phyloP scores from a whole-genome alignment of 1,284 basidiomycete species.

The Sporisorium sorghi region DNA sequence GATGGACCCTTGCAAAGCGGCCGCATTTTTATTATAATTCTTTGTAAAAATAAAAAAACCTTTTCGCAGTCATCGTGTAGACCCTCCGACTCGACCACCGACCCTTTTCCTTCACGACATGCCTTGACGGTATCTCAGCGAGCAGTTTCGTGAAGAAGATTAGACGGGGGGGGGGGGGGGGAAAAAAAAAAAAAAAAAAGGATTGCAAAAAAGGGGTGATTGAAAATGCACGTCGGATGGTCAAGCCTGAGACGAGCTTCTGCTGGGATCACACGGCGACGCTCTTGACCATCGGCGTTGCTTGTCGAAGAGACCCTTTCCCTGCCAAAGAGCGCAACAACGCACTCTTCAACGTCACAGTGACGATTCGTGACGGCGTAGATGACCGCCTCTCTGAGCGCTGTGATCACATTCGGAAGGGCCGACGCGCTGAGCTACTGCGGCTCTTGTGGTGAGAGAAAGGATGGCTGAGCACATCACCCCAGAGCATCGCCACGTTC shows the following conservation, averaged over 20 bases:
- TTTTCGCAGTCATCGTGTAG: no score
- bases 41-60: not conserved
- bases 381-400: not conserved
- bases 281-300: not conserved
- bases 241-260: no score
- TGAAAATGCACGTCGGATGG: no score
- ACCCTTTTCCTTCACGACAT: no score
- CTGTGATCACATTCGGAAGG: slow-evolving; percentile 1
- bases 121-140: no score
- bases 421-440: slow-evolving; percentile 1
- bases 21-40: not conserved
- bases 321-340: not conserved
- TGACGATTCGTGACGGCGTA: not conserved
- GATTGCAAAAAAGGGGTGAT: no score
- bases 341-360: not conserved
- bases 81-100: no score
- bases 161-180: no score
- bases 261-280: no score
- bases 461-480: not conserved
- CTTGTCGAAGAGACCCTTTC: no score
- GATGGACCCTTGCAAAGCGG: slow-evolving; percentile 2
- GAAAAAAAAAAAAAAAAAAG: not conserved
- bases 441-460: not conserved
- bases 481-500: not conserved
- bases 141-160: no score